Evolutionary conservation across 1,284 basidiomycete genomes (phyloP), one percentile per base, ranked within the genome.

Genomic region (Ganoderma boninense): DNA sequence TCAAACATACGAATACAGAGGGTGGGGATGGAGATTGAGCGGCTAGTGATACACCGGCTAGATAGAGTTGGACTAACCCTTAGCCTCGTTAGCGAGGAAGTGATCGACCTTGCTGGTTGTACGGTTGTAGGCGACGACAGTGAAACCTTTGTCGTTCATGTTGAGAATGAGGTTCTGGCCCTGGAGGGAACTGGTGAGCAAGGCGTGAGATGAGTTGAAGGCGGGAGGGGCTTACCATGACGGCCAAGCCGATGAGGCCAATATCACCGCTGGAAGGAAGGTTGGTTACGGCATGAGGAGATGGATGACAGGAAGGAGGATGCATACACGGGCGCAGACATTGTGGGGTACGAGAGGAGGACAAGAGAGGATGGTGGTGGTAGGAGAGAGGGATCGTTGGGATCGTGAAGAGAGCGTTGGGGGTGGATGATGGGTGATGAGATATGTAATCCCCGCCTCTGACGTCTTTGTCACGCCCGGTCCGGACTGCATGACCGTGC

Each of bases 131-230:
- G 96, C 97, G 76, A 96, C 93, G 78, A 99, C 98, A 75, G 86
- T 97, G 87, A 97, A 99, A 66, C 98, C 98, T 87, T 99, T 99
- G 89, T 99, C 97, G 83, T 97, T 97, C 95, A 98, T 98, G 88
- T 98, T 98, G 77, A 98, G 87, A 82, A 98, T 97, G 79, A 97
- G 84, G 85, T 98, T 98, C 91, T 97, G 96, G 80, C 96, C 95
- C 95, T 97, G 77, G 69, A 63, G 72, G 43, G 64, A 69, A 72
- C 61, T 68, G 65, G 71, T 62, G 69, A 65, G 44, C 71, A 70
- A 62, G 69, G 70, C 73, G 62, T 44, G 62, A 54, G 68, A 73
- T 59, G 69, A 73, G 66, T 71, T 76, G 71, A 69, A 46, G 62
- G 54, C 65, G 60, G 59, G 69, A 66, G 49, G 64, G 63, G 79